A percentile compares a stretch with the other conserved stretches of the same genome.
Evolutionary conservation across 495 filamentous ascomycete species (phyloP).

Genomic region (Pyrenopolyporus hunteri): DNA sequence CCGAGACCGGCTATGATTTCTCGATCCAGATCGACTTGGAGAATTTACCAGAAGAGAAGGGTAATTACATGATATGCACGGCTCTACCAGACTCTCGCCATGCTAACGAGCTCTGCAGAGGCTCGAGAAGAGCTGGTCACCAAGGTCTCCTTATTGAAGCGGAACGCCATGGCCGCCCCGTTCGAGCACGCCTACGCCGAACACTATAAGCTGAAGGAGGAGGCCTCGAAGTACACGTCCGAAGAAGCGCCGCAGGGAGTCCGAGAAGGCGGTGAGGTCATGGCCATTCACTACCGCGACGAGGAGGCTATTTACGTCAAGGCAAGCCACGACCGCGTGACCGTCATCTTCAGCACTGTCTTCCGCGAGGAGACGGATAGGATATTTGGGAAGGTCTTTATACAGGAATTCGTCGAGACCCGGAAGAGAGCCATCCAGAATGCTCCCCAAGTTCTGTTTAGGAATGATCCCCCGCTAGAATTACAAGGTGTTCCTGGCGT

Average conservation of each 20-base stretch:
- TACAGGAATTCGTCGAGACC: conserved; percentile 94
- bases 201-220: conserved; percentile 81
- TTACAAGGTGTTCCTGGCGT: conserved; percentile 85
- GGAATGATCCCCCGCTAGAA: conserved; percentile 92
- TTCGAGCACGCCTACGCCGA: conserved; percentile 97
- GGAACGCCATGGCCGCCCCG: conserved; percentile 96
- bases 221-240: conserved; percentile 85
- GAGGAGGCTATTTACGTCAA: conserved; percentile 99
- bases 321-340: conserved; percentile 93
- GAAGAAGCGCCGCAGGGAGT: conserved; percentile 91
- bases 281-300: conserved; percentile 96
- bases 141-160: conserved; percentile 86
- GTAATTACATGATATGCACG: conserved; percentile 40
- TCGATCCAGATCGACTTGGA: conserved; percentile 88
- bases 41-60: conserved; percentile 77
- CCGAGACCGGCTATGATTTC: conserved; percentile 94
- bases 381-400: conserved; percentile 95
- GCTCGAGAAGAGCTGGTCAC: conserved; percentile 82
- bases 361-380: conserved; percentile 97
- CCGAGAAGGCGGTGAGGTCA: conserved; percentile 86
- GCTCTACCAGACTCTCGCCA: neutral
- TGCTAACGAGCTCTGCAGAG: conserved; percentile 54
- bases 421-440: conserved; percentile 94
- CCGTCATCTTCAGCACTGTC: conserved; percentile 97
- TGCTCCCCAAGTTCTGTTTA: conserved; percentile 96